These are phyloP conservation scores for Umbelopsis sp. DNA, from an alignment of 192 early-diverging fungal species.

Conservation along the genomic window DNA sequence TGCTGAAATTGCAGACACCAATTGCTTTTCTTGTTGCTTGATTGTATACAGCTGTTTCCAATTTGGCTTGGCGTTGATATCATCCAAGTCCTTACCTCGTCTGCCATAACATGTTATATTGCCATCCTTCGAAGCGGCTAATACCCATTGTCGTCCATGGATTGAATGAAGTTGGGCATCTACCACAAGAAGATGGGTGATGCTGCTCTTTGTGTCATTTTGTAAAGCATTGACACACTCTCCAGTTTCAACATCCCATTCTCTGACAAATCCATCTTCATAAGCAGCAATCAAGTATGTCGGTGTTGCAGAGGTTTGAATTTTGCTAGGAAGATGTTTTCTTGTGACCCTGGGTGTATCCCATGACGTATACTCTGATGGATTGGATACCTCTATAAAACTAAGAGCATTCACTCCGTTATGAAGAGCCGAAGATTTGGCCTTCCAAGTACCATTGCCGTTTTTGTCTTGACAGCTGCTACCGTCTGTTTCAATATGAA, in stretches of 20 bases:
- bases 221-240: slow-evolving; percentile 26
- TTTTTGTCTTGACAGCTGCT: not conserved
- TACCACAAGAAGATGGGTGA: not conserved
- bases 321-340: not conserved
- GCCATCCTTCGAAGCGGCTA: slow-evolving; percentile 35
- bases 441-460: too few species aligned
- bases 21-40: slow-evolving; percentile 1
- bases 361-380: not conserved
- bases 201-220: not conserved
- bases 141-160: slow-evolving; percentile 20
- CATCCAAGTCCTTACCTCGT: not conserved
- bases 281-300: slow-evolving; percentile 22
- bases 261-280: slow-evolving; percentile 22
- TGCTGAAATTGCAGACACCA: slow-evolving; percentile 23
- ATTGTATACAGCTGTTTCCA: slow-evolving; percentile 33
- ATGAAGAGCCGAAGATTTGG: too few species aligned
- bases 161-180: not conserved
- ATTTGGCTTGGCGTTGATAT: not conserved
- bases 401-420: not conserved
- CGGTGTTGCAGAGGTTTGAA: not conserved
- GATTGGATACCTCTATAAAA: slow-evolving; percentile 24
- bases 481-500: not conserved
- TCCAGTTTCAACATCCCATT: slow-evolving; percentile 36
- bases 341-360: not conserved
- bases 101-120: slow-evolving; percentile 26